Percentiles rank a stretch among this genome's conserved stretches.
phyloP scores from a whole-genome alignment of 345 rosid species.

The Gossypium australe region DNA sequence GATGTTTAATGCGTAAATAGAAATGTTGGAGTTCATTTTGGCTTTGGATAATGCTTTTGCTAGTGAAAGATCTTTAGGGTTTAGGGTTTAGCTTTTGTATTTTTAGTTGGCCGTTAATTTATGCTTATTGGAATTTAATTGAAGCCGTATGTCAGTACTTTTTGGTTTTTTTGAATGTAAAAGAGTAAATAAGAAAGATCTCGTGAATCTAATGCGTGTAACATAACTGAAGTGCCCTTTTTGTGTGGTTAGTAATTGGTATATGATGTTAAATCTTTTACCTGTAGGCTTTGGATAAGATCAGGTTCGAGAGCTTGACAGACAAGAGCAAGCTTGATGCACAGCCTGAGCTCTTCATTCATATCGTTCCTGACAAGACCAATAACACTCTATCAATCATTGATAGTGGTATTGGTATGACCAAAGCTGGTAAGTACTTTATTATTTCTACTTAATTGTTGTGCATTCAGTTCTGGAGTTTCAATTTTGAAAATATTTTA shows the following conservation, averaged over 20 bases:
- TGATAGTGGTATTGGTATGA: constrained; percentile 87
- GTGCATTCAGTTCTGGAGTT: background rate
- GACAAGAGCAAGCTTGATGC: constrained; percentile 85
- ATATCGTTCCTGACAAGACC: constrained; percentile 68
- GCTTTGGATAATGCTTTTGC: background rate
- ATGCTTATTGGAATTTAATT: too few relatives aligned
- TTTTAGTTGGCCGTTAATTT: too few relatives aligned
- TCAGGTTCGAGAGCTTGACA: constrained; percentile 80
- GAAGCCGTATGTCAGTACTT: background rate
- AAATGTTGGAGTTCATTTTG: background rate
- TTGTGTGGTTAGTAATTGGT: background rate
- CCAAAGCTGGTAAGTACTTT: constrained; percentile 71
- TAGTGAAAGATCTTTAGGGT: background rate
- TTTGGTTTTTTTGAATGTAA: background rate
- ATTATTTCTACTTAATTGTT: background rate
- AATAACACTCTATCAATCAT: constrained; percentile 54
- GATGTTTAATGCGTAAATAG: background rate
- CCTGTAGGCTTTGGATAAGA: constrained; percentile 72
- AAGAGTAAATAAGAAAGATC: background rate
- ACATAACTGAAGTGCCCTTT: background rate
- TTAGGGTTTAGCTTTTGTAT: too few relatives aligned
- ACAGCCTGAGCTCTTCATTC: constrained; percentile 80
- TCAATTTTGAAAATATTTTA: background rate
- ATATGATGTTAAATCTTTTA: background rate
- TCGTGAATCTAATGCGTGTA: background rate